Evolutionary conservation across 345 rosid genomes (phyloP).

Genomic region (Rhodomyrtus tomentosa): DNA sequence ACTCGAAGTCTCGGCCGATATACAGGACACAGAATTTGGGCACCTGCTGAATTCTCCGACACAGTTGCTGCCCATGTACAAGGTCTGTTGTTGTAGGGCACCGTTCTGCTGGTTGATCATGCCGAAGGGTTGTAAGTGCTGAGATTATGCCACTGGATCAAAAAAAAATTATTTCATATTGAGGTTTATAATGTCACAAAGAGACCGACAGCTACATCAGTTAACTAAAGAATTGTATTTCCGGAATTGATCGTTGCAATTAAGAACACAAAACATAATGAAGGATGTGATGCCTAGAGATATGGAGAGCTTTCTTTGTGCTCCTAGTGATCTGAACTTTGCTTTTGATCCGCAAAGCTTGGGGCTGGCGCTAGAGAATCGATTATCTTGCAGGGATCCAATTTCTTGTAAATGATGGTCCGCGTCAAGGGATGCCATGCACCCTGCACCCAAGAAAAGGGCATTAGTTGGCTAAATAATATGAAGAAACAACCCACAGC

Average conservation of each 20-base stretch:
- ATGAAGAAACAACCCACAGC: no score
- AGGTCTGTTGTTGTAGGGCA: constrained; percentile 57
- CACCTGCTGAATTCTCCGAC: constrained; percentile 62
- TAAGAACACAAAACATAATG: no score
- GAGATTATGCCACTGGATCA: constrained; percentile 54
- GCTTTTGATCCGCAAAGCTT: not conserved
- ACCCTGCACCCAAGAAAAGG: constrained; percentile 37
- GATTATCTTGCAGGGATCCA: constrained; percentile 53
- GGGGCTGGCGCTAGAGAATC: constrained; percentile 8
- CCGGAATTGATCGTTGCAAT: no score
- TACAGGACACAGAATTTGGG: constrained; percentile 69
- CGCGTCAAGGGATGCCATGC: constrained; percentile 98
- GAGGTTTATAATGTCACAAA: not conserved
- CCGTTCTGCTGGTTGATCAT: constrained; percentile 66
- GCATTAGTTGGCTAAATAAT: not conserved
- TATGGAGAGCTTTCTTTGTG: not conserved
- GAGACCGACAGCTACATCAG: not conserved
- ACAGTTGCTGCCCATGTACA: constrained; percentile 54
- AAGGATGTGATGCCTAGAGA: no score
- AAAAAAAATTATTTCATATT: not conserved
- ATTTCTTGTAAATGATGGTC: constrained; percentile 88
- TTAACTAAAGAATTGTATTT: no score
- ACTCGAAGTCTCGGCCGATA: constrained; percentile 79
- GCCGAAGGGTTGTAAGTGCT: constrained; percentile 57
- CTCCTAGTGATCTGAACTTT: not conserved